These are phyloP conservation scores for Spinellus fusiger DNA, from an alignment of 192 early-diverging fungal species.

Conservation along the genomic window DNA sequence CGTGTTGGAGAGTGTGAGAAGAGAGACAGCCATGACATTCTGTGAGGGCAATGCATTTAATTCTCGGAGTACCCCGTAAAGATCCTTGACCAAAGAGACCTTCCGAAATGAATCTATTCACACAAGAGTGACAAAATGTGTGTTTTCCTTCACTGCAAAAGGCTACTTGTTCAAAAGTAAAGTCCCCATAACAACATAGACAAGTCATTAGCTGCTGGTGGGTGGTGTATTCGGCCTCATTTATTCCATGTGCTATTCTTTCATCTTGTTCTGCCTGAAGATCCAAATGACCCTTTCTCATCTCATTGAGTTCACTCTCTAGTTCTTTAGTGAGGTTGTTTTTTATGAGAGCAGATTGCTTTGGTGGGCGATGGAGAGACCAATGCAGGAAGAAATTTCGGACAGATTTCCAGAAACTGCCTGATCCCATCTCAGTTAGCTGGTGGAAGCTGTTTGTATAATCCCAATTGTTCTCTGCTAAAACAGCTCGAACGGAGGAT, in stretches of 20 bases:
- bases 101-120: conserved; percentile 35
- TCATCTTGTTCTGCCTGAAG: conserved; percentile 21
- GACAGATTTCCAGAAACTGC: conserved; percentile 27
- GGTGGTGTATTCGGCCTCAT: conserved; percentile 25
- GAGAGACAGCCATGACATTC: conserved; percentile 28
- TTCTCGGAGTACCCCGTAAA: conserved; percentile 20
- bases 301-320: conserved; percentile 14
- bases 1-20: conserved; percentile 5
- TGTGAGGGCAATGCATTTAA: conserved; percentile 24
- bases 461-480: conserved; percentile 41
- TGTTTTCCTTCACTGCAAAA: conserved; percentile 38
- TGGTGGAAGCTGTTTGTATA: conserved; percentile 25
- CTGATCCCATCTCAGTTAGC: conserved; percentile 19
- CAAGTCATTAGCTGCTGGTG: conserved; percentile 37
- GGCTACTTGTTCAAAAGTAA: conserved; percentile 35
- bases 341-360: background rate
- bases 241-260: conserved; percentile 23
- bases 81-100: conserved; percentile 38
- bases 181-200: conserved; percentile 41
- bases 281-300: conserved; percentile 4
- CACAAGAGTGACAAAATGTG: conserved; percentile 35
- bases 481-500: conserved; percentile 39
- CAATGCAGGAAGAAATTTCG: conserved; percentile 26
- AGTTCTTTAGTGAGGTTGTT: background rate
- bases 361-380: conserved; percentile 6